A percentile compares a stretch with the other conserved stretches of the same genome.
Conservation (phyloP, 495 filamentous ascomycete genomes). For the Hypoxylon fuscum region DNA sequence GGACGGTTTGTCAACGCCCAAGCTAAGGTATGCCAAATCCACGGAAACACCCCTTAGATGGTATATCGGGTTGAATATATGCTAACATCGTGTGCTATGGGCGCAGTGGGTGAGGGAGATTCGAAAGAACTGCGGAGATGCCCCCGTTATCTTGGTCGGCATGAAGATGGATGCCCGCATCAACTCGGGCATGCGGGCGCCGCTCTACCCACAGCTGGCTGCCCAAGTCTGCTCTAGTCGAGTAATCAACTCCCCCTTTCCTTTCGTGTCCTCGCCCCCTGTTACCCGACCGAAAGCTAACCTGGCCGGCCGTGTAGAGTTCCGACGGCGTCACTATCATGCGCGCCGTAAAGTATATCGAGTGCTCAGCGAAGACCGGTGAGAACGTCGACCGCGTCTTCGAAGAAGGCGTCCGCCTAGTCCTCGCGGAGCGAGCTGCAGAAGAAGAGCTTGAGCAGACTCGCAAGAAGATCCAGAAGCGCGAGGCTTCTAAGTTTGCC, state of each 20-base stretch:
- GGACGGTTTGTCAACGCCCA: slow-evolving; percentile 18
- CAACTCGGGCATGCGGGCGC: slow-evolving; percentile 20
- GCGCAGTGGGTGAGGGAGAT: slow-evolving; percentile 39
- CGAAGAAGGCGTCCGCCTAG: slow-evolving; percentile 33
- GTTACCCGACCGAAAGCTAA: not conserved
- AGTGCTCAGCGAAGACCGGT: slow-evolving; percentile 42
- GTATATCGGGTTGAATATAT: not conserved
- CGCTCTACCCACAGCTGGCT: slow-evolving; percentile 25
- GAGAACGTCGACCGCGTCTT: slow-evolving; percentile 37
- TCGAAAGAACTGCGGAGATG: slow-evolving; percentile 27
- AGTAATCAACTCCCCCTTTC: slow-evolving; percentile 7
- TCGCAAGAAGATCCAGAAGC: not conserved
- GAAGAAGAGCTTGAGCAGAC: not conserved
- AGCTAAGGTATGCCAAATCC: slow-evolving; percentile 24
- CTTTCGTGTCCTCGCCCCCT: not conserved
- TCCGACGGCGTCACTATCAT: slow-evolving; percentile 10
- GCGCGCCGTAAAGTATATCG: slow-evolving; percentile 35
- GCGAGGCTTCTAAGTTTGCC: not conserved
- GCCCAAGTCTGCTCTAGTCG: slow-evolving; percentile 11
- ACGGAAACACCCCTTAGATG: not conserved
- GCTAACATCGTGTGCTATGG: slow-evolving; percentile 8
- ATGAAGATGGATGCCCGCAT: slow-evolving; percentile 39
- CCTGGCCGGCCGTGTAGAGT: slow-evolving; percentile 12
- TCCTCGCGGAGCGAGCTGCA: slow-evolving; percentile 22
- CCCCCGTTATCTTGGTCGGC: slow-evolving; percentile 38